A percentile compares a stretch with the other conserved stretches of the same genome.
Evolutionary conservation across 768 basidiomycete species (phyloP).

Genomic region (Psilocybe cyanescens): DNA sequence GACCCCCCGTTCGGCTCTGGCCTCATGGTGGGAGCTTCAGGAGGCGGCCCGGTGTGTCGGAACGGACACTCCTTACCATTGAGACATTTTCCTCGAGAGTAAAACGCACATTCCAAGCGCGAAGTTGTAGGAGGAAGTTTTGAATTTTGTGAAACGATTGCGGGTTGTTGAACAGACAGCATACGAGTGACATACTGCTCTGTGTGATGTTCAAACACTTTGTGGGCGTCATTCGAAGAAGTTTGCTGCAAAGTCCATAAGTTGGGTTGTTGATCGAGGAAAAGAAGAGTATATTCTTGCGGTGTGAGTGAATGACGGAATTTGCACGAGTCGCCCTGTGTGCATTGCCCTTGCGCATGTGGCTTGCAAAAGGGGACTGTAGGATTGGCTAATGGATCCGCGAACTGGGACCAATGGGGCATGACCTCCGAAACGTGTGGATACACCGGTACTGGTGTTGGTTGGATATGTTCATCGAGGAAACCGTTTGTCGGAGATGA

Average conservation of each 20-base stretch:
- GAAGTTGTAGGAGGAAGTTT: constrained; percentile 3
- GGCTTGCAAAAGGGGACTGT: constrained; percentile 42
- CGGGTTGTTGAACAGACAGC: neutral
- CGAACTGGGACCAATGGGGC: constrained; percentile 47
- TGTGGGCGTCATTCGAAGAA: neutral
- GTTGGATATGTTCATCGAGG: neutral
- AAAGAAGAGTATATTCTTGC: constrained; percentile 41
- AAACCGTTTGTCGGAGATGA: neutral
- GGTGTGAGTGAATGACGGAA: constrained; percentile 45
- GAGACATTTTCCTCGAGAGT: constrained; percentile 22
- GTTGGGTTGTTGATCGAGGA: constrained; percentile 41
- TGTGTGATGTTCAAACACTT: neutral
- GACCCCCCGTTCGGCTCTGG: neutral
- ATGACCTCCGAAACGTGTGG: constrained; percentile 26
- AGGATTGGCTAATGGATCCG: constrained; percentile 39
- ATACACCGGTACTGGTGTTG: constrained; percentile 8
- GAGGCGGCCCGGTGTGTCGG: constrained; percentile 21
- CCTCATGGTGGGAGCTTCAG: constrained; percentile 3
- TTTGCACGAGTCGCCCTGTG: constrained; percentile 32
- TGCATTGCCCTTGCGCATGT: constrained; percentile 39
- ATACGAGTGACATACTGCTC: neutral
- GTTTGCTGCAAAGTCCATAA: constrained; percentile 27
- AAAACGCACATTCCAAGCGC: constrained; percentile 23
- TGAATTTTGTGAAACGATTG: neutral
- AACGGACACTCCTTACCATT: constrained; percentile 26